Evolutionary conservation across 176 grass and related monocot genomes (phyloP).

Genomic region (Zoysia pacifica): DNA sequence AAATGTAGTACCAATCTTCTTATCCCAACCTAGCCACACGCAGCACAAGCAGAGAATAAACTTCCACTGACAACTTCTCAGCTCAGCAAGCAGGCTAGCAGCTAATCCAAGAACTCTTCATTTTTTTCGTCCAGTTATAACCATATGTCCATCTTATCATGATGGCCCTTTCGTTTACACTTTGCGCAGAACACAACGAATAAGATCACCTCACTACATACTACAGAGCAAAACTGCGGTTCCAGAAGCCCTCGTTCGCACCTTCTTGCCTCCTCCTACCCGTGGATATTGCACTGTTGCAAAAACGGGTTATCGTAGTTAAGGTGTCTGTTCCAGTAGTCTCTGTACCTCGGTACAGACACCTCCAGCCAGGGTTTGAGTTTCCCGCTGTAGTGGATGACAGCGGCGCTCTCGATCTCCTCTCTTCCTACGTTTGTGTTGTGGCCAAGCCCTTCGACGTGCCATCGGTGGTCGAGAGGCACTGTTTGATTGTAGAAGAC

Average conservation of each 20-base stretch:
- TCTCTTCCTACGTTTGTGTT: constrained; percentile 30
- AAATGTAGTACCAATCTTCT: not conserved
- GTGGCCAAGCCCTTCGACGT: constrained; percentile 64
- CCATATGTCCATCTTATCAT: constrained; percentile 4
- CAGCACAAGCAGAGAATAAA: not conserved
- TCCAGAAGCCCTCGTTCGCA: not conserved
- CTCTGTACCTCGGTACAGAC: constrained; percentile 68
- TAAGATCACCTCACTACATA: constrained; percentile 19
- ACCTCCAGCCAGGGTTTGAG: constrained; percentile 87
- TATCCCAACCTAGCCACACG: not conserved
- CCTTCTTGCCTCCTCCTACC: constrained; percentile 19
- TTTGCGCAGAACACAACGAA: constrained; percentile 18
- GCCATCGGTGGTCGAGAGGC: constrained; percentile 68
- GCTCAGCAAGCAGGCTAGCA: not conserved
- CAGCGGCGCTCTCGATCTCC: constrained; percentile 53
- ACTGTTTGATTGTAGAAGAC: constrained; percentile 77
- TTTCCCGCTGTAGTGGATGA: constrained; percentile 78
- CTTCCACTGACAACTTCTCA: not conserved
- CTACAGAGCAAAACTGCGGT: constrained; percentile 13
- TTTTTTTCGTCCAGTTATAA: not conserved
- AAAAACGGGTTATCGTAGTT: constrained; percentile 62
- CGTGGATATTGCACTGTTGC: constrained; percentile 79
- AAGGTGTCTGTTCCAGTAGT: constrained; percentile 67
- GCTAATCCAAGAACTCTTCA: not conserved
- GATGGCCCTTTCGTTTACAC: not conserved